Evolutionary conservation across 2,329 filamentous ascomycete species (phyloP).

Genomic region (Paracoccidioides lutzii): DNA sequence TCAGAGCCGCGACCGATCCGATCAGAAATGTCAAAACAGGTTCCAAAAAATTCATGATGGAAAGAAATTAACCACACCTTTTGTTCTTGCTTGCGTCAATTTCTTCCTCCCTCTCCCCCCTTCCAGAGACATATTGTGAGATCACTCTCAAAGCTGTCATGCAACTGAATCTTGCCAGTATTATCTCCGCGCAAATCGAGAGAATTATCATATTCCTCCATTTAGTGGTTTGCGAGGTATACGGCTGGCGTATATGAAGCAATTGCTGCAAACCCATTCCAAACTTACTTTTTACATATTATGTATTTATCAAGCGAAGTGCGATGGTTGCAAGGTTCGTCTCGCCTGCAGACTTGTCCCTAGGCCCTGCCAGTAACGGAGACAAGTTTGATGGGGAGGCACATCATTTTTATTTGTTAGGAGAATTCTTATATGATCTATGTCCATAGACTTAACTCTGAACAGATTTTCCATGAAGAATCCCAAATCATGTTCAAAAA

Average conservation of each 20-base stretch:
- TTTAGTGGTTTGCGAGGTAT: constrained; percentile 54
- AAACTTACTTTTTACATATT: constrained; percentile 1
- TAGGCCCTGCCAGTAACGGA: constrained; percentile 18
- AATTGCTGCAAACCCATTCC: neutral
- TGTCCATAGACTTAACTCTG: no score
- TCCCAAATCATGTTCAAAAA: no score
- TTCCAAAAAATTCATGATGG: constrained; percentile 1
- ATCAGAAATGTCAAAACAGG: neutral
- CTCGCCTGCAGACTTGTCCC: constrained; percentile 31
- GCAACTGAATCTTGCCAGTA: constrained; percentile 47
- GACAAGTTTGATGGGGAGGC: constrained; percentile 31
- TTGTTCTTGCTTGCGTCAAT: neutral
- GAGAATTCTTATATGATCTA: no score
- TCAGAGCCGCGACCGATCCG: neutral
- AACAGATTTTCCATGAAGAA: no score
- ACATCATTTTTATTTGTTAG: constrained; percentile 14
- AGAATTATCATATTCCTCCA: constrained; percentile 16
- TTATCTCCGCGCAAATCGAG: constrained; percentile 77
- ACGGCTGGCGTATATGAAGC: constrained; percentile 78
- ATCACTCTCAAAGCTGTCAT: neutral
- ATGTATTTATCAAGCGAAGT: neutral
- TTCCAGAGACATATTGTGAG: constrained; percentile 6
- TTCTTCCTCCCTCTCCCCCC: constrained; percentile 15
- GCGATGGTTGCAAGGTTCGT: constrained; percentile 8
- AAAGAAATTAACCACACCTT: neutral